These are phyloP conservation scores for Malus orientalis DNA, from an alignment of 306 rosid species.

Conservation along the genomic window DNA sequence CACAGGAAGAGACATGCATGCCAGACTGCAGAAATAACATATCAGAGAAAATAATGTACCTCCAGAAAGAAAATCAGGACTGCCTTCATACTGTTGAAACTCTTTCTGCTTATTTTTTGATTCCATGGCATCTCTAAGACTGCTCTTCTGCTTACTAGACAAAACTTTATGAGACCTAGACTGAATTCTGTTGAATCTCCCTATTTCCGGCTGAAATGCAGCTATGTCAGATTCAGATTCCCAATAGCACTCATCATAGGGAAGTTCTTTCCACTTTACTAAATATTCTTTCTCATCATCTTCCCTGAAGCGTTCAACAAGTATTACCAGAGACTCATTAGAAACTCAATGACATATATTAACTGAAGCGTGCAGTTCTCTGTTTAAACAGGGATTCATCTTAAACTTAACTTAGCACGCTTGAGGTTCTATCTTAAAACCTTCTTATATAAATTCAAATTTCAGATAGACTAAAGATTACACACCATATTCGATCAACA, in stretches of 20 bases:
- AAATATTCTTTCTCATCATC: constrained; percentile 73
- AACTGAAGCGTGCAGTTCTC: neutral
- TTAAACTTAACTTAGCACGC: neutral
- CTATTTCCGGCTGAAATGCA: constrained; percentile 91
- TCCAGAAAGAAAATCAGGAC: constrained; percentile 82
- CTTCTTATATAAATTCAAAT: neutral
- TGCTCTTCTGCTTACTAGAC: constrained; percentile 52
- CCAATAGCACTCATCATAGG: constrained; percentile 95
- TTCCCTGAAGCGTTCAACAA: constrained; percentile 52
- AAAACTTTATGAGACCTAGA: constrained; percentile 54
- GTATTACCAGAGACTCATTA: neutral
- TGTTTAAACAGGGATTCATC: neutral
- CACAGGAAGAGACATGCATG: constrained; percentile 4
- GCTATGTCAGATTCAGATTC: constrained; percentile 84
- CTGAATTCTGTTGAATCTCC: constrained; percentile 61
- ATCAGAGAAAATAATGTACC: constrained; percentile 32
- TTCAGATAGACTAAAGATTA: constrained; percentile 8
- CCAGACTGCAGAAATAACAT: constrained; percentile 13
- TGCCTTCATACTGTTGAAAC: constrained; percentile 81
- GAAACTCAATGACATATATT: neutral
- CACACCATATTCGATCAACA: neutral
- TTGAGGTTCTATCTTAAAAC: neutral
- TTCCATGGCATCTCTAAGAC: constrained; percentile 48
- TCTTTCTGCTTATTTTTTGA: constrained; percentile 68
- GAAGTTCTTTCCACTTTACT: constrained; percentile 95